Evolutionary conservation across 73 alveolate species (phyloP), one percentile per base, ranked within the genome.

Genomic region (Symbiodinium natans): DNA sequence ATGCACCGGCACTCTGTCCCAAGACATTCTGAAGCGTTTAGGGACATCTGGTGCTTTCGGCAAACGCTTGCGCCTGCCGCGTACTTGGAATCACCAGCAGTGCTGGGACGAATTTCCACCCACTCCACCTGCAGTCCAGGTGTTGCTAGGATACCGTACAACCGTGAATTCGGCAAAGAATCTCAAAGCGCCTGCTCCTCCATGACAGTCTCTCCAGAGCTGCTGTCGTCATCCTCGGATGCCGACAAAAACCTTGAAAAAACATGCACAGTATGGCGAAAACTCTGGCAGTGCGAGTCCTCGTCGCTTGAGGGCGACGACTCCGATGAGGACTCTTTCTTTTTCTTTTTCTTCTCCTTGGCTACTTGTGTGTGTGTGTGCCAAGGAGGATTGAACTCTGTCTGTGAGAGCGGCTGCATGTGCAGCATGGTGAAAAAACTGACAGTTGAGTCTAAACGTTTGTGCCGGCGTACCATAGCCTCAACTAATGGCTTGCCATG

Each of bases 81-180:
- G 19, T 90, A 90, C 34, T 90, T 90, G 80, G 97, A 90, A 42
- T 90, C 97, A 41, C 97, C 97, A 19, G 88, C 87, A 3, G 97
- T 42, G 40, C 97, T 90, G 48, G 97, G 97, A 23, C 97, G 97
- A 73, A 90, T 90, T 68, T 90, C 97, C 80, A 90, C 97, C 97
- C 97, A 90, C 34, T 90, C 97, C 80, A 90, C 97, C 97, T 90
- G 85, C 46, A 19, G 27, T 27, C 0, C 71, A 52, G 25, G n/a
- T n/a, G n/a, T n/a, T n/a, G n/a, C n/a, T n/a, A n/a, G n/a, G n/a
- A n/a, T n/a, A n/a, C n/a, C n/a, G n/a, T n/a, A n/a, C n/a, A n/a
- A n/a, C n/a, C n/a, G n/a, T n/a, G n/a, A n/a, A n/a, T n/a, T n/a
- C n/a, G n/a, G n/a, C n/a, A n/a, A n/a, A n/a, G n/a, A n/a, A n/a